Conservation (phyloP, 768 basidiomycete species). For the Amanita polypyramis region DNA sequence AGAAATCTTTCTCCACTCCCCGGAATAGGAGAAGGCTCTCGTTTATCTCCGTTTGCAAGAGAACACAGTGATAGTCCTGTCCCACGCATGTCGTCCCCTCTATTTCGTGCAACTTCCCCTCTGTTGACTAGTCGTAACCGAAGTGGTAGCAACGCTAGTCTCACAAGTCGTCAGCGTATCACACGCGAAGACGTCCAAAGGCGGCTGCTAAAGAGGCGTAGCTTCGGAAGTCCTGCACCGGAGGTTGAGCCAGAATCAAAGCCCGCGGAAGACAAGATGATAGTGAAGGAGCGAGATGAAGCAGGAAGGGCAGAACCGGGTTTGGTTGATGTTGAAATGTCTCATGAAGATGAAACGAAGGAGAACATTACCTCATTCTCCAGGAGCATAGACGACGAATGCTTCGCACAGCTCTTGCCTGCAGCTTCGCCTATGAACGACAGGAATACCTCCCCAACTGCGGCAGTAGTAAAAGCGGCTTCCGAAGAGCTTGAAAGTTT, state of each 20-base stretch:
- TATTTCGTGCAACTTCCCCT: slow-evolving; percentile 1
- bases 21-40: not conserved
- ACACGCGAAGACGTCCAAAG: slow-evolving; percentile 44
- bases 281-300: not conserved
- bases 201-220: slow-evolving; percentile 33
- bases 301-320: not conserved
- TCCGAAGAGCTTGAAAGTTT: slow-evolving; percentile 39
- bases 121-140: slow-evolving; percentile 1
- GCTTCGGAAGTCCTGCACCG: slow-evolving; percentile 30
- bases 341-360: slow-evolving; percentile 34
- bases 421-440: not conserved
- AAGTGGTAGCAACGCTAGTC: slow-evolving; percentile 10
- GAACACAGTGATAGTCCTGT: slow-evolving; percentile 5
- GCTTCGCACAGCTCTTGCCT: slow-evolving; percentile 21
- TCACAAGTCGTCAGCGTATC: slow-evolving; percentile 30
- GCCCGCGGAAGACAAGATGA: not conserved
- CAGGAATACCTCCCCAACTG: not conserved
- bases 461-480: slow-evolving; percentile 23
- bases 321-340: not conserved
- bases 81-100: slow-evolving; percentile 3
- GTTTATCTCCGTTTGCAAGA: slow-evolving; percentile 3
- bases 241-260: slow-evolving; percentile 10
- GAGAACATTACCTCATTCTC: not conserved
- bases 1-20: slow-evolving; percentile 1
- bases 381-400: slow-evolving; percentile 30